These are phyloP conservation scores for Amoebophrya sp. DNA, from an alignment of 169 alveolate genomes.

Conservation along the genomic window DNA sequence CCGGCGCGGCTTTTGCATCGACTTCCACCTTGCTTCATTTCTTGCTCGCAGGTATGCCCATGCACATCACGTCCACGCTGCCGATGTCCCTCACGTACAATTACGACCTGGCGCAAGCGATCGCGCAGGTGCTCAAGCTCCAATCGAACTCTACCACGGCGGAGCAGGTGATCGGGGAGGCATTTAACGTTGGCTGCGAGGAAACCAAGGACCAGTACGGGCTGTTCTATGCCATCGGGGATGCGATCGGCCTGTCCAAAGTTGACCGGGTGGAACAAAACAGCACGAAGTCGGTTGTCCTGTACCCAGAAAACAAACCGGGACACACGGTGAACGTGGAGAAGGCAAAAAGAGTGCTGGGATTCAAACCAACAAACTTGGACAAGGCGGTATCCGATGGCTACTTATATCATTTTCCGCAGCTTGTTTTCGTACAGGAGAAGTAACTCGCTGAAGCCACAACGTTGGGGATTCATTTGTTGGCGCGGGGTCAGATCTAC, in stretches of 20 bases:
- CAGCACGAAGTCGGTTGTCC: neutral
- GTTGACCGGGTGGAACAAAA: neutral
- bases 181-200: neutral
- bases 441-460: no score
- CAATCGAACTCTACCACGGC: neutral
- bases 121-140: neutral
- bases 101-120: neutral
- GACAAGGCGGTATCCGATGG: neutral
- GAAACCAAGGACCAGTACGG: neutral
- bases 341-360: neutral
- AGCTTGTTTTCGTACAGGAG: no score
- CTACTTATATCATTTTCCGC: no score
- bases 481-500: no score
- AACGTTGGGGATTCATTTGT: no score
- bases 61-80: neutral
- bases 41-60: neutral
- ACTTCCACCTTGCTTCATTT: no score
- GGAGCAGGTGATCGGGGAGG: neutral
- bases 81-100: neutral
- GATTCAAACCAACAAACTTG: neutral
- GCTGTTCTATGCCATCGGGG: neutral
- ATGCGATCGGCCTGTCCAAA: neutral
- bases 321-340: neutral
- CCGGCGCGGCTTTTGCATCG: no score
- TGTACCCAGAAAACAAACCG: neutral